Conservation (phyloP, 768 basidiomycete genomes). For the Leccinum imitatum region DNA sequence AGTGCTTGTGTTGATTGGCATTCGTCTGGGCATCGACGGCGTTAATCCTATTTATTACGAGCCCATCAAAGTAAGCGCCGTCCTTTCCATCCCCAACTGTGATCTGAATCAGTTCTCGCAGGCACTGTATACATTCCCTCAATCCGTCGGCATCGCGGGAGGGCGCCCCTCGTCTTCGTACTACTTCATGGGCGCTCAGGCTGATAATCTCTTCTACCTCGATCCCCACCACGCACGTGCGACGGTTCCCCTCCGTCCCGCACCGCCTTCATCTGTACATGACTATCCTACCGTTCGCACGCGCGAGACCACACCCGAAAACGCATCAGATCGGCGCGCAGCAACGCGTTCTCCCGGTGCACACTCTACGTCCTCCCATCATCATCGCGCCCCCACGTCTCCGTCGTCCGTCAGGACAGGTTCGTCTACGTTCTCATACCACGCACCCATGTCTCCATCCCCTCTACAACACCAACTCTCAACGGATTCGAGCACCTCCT, state of each 20-base stretch:
- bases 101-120: constrained; percentile 30
- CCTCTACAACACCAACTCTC: constrained; percentile 68
- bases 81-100: not conserved
- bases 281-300: constrained; percentile 23
- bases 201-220: constrained; percentile 81
- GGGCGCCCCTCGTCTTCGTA: constrained; percentile 96
- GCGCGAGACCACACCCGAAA: constrained; percentile 34
- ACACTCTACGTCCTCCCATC: constrained; percentile 23
- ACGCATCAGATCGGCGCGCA: constrained; percentile 27
- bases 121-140: constrained; percentile 89
- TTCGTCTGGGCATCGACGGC: constrained; percentile 86
- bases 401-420: constrained; percentile 53
- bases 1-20: constrained; percentile 83
- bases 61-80: constrained; percentile 60
- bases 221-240: constrained; percentile 80
- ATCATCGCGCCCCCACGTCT: constrained; percentile 43
- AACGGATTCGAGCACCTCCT: constrained; percentile 34
- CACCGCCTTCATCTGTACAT: constrained; percentile 32
- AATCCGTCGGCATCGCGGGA: constrained; percentile 95
- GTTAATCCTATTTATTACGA: constrained; percentile 96
- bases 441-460: constrained; percentile 59
- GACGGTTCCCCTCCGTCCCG: constrained; percentile 66
- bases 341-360: constrained; percentile 27
- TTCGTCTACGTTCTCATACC: constrained; percentile 53
- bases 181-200: constrained; percentile 94